Percentiles rank a stretch among this genome's conserved stretches.
Conservation (phyloP, 176 grass and related monocot species). For the Oryza nivara region DNA sequence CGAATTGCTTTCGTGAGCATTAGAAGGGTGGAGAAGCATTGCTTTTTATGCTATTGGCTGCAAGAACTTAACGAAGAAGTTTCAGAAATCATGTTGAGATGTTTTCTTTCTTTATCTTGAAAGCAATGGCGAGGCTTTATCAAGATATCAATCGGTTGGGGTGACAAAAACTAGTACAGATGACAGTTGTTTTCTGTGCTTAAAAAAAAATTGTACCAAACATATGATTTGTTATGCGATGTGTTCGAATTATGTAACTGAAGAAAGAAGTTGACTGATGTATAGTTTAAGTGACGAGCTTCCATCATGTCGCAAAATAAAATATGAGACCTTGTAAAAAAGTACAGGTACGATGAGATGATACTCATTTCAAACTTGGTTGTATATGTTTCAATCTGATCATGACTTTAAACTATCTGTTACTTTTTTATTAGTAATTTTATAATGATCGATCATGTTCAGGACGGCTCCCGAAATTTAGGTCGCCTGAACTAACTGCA, state of each 20-base stretch:
- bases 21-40: conserved; percentile 51
- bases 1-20: conserved; percentile 54
- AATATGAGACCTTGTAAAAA: background rate
- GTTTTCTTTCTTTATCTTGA: conserved; percentile 32
- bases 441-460: conserved; percentile 27
- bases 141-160: background rate
- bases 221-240: background rate
- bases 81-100: conserved; percentile 12
- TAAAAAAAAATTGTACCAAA: background rate
- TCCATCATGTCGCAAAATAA: background rate
- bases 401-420: background rate
- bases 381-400: conserved; percentile 4
- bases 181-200: background rate
- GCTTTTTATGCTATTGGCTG: conserved; percentile 30
- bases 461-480: background rate
- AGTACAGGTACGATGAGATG: background rate
- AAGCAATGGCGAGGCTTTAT: conserved; percentile 29
- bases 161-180: background rate
- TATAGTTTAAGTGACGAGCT: background rate
- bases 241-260: background rate
- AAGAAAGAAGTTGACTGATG: conserved; percentile 21
- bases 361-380: background rate
- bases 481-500: conserved; percentile 6
- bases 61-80: conserved; percentile 37
- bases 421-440: background rate